Base-by-base conservation (phyloP, 1,284 basidiomycete genomes). In the Coniferiporia weirii region DNA sequence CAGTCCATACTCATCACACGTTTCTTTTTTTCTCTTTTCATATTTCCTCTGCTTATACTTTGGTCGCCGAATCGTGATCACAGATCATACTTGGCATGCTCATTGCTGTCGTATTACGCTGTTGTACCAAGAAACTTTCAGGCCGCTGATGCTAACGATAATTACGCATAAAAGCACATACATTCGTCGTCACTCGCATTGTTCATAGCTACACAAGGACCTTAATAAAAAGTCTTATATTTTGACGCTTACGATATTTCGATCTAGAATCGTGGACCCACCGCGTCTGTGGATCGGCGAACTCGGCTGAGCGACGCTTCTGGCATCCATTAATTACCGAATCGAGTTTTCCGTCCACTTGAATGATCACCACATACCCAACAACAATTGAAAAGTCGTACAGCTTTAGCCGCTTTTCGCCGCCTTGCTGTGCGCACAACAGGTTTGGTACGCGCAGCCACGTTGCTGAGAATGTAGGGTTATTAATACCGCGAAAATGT, bases 91-190 rank as follows among this genome's bases (percentile, higher is more conserved):
- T 40, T 34, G 51, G 35, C 35, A 40, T 19, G 44, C 44, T n/a
- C 44, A 46, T 46, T 17, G 51, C 51, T 52, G 51, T 52, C 51
- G 50, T 52, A 52, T 52, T 15, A 32, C n/a, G 40, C 51, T 52
- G 51, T 52, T 52, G 51, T 52, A 52, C 34, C 44, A 46, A n/a
- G n/a, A 46, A 46, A 20, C 38, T 40, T 15, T 9, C 27, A 43
- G 46, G n/a, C 20, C 32, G 27, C 22, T 46, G 12, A 46, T 19
- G 12, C 22, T 54, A 44, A 54, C 32, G 22, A 54, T 54, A 54
- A 54, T 54, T 19, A 15, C 43, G 40, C 22, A 15, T 27, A 27
- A 32, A 17, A 20, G 10, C 46, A 48, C 35, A 27, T 27, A 48
- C 35, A 27, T 27, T 27, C 27, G 27, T 27, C 27, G 27, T 5